Evolutionary conservation across 2,329 filamentous ascomycete genomes (phyloP), one percentile per base, ranked within the genome.

Genomic region (Colletotrichum salicis): DNA sequence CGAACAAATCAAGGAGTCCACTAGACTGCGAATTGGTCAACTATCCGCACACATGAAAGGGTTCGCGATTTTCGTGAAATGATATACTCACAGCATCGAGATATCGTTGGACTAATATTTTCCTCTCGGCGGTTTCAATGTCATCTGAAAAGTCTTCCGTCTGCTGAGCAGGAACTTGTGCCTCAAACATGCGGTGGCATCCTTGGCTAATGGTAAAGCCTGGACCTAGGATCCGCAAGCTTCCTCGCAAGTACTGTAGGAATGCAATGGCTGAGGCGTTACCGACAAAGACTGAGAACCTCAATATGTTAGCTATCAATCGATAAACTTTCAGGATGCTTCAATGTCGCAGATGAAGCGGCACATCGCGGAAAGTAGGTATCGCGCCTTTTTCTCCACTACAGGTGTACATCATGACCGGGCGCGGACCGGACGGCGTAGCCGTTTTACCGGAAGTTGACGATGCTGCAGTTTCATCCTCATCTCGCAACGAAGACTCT

Each of bases 221-320:
- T 88, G 1, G 86, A 86, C 87, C 87, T 66, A 88, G 87, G 70
- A 88, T 83, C 37, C 85, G 84, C 73, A 85, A 76, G 2, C 82
- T 83, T 13, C 85, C 81, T 15, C 86, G 83, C 15, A 89, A 80
- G 45, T 89, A 82, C 68, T 89, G 86, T 1, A 90, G 78, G 69
- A 90, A 90, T 0, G 88, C 89, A 15, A 90, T 78, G 0, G 86
- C 85, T 1, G 86, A 86, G 11, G 84, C 85, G n/a, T 84, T 80
- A n/a, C 86, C 84, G 59, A 87, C 81, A 61, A 84, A 87, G 0
- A 87, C 84, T 87, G 54, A 11, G 11, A 11, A 8, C 5, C 13
- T 41, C 13, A 10, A 22, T 2, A 12, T 8, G 12, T 48, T 12
- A 64, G 29, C n/a, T 3, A 29, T 29, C 27, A 12, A 1, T 12